Conservation (phyloP, 2,329 filamentous ascomycete species). For the Ophiostoma montium region DNA sequence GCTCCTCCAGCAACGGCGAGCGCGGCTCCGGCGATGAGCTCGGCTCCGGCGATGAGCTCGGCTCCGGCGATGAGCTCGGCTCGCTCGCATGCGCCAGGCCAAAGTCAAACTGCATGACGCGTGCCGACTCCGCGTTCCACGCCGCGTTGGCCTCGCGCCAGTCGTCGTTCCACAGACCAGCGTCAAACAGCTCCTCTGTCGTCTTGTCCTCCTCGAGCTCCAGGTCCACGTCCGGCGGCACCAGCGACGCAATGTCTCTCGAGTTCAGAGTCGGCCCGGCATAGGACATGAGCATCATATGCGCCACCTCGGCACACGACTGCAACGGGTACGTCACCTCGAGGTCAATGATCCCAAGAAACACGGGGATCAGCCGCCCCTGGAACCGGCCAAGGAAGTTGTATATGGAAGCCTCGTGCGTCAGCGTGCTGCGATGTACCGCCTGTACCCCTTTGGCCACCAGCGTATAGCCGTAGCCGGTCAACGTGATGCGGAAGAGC, state of each 20-base stretch:
- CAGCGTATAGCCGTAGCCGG: conserved; percentile 4
- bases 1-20: too few relatives aligned
- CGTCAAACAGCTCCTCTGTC: neutral
- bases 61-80: too few relatives aligned
- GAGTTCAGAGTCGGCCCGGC: neutral
- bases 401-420: conserved; percentile 1
- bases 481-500: conserved; percentile 1
- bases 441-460: conserved; percentile 3
- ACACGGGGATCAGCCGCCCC: conserved; percentile 3
- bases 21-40: too few relatives aligned
- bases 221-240: neutral
- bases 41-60: too few relatives aligned
- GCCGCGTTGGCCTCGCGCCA: neutral
- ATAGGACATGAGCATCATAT: conserved; percentile 4
- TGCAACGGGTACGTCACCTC: neutral
- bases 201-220: neutral
- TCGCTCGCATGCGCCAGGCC: neutral
- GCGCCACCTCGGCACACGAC: neutral
- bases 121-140: conserved; percentile 1
- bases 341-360: neutral
- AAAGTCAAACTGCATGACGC: conserved; percentile 5
- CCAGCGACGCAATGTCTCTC: neutral
- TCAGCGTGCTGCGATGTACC: neutral
- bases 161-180: neutral
- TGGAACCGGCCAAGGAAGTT: neutral